These are phyloP conservation scores for Kluyveromyces sp. DNA, from an alignment of 1,139 yeast species.

Conservation along the genomic window DNA sequence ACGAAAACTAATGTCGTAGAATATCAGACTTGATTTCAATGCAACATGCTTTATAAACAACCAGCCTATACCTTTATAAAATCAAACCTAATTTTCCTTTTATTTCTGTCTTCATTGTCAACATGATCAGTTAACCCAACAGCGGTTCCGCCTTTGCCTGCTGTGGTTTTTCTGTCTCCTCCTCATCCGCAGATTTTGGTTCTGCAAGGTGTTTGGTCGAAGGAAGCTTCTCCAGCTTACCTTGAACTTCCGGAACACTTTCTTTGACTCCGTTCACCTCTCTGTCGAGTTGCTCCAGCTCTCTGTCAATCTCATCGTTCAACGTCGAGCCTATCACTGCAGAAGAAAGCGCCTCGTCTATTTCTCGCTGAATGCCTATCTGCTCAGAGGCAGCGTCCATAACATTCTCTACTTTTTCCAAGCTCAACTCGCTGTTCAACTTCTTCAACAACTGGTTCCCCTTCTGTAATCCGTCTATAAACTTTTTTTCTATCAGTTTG, in stretches of 20 bases:
- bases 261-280: constrained; percentile 31
- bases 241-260: constrained; percentile 3
- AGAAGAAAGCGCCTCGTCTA: constrained; percentile 43
- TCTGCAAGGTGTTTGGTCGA: constrained; percentile 20
- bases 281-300: constrained; percentile 39
- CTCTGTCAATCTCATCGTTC: constrained; percentile 52
- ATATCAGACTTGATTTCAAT: too few species aligned
- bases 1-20: constrained; percentile 2
- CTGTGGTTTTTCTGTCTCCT: constrained; percentile 12
- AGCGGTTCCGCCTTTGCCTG: constrained; percentile 6
- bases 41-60: too few species aligned
- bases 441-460: constrained; percentile 72
- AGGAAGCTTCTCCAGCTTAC: constrained; percentile 15
- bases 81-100: too few species aligned
- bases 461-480: constrained; percentile 66
- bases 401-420: constrained; percentile 72
- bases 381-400: constrained; percentile 86
- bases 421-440: constrained; percentile 54
- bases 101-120: too few species aligned
- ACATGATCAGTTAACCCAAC: background rate
- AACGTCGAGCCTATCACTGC: constrained; percentile 39
- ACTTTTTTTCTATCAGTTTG: constrained; percentile 81
- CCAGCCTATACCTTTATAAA: too few species aligned
- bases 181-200: constrained; percentile 5
- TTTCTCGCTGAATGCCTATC: constrained; percentile 64